Evolutionary conservation across 2,329 filamentous ascomycete genomes (phyloP).

Genomic region (Paramyrothecium sp.): DNA sequence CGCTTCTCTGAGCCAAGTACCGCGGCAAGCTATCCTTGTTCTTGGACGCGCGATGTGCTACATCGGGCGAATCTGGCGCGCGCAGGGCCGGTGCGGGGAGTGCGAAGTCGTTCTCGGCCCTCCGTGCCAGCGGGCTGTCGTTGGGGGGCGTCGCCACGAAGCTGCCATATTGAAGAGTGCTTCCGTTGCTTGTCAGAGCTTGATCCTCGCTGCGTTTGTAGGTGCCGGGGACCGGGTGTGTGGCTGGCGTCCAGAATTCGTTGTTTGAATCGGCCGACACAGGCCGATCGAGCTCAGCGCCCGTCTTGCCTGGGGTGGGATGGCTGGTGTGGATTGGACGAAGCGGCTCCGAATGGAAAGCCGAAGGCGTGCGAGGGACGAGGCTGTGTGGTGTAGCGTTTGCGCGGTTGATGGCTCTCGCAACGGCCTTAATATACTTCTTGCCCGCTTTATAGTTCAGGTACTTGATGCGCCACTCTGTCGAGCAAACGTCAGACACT

Average conservation of each 20-base stretch:
- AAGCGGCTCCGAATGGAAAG: constrained; percentile 21
- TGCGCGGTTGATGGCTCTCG: constrained; percentile 66
- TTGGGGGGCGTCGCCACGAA: constrained; percentile 42
- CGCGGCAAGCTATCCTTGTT: neutral
- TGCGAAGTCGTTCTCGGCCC: constrained; percentile 35
- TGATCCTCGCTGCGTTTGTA: constrained; percentile 22
- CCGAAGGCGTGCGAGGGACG: constrained; percentile 28
- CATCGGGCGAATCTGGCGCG: constrained; percentile 23
- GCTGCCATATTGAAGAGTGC: constrained; percentile 51
- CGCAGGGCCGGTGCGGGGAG: constrained; percentile 54
- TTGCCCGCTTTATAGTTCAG: constrained; percentile 95
- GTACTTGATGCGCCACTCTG: constrained; percentile 91
- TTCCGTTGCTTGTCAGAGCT: constrained; percentile 32
- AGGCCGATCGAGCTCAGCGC: neutral
- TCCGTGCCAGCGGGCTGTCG: constrained; percentile 18
- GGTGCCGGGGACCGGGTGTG: constrained; percentile 13
- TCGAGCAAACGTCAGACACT: neutral
- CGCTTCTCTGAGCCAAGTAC: constrained; percentile 27
- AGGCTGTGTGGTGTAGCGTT: constrained; percentile 47
- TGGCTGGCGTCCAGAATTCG: constrained; percentile 8
- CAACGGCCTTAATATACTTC: constrained; percentile 85
- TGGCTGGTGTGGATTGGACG: constrained; percentile 8
- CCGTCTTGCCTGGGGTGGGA: neutral
- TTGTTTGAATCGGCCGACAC: constrained; percentile 5
- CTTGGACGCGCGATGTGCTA: constrained; percentile 13